A percentile compares a stretch with the other conserved stretches of the same genome.
phyloP scores from a whole-genome alignment of 345 rosid genomes.

The Physaria fendleri region DNA sequence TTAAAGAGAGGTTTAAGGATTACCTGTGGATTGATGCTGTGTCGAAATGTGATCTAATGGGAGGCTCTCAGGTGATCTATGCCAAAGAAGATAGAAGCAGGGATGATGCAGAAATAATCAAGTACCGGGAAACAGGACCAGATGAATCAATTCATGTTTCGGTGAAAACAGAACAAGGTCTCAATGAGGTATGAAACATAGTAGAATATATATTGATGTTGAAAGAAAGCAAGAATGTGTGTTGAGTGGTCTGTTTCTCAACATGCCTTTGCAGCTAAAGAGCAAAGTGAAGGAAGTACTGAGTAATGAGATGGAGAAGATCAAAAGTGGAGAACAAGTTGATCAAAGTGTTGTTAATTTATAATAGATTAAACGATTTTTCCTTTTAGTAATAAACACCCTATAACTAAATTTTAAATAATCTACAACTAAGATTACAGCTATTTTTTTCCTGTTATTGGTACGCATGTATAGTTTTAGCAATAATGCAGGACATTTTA shows the following conservation, averaged over 20 bases:
- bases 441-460: not conserved
- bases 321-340: conserved; percentile 26
- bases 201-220: not conserved
- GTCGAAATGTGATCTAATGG: conserved; percentile 78
- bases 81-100: conserved; percentile 46
- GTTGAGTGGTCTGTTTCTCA: conserved; percentile 9
- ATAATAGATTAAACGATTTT: conserved; percentile 6
- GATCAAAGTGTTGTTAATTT: conserved; percentile 2
- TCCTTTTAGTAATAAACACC: too few relatives aligned
- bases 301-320: conserved; percentile 50
- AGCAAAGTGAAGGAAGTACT: conserved; percentile 47
- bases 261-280: conserved; percentile 46
- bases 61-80: conserved; percentile 48
- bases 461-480: not conserved
- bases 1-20: conserved; percentile 58
- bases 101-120: conserved; percentile 45
- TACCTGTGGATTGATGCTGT: conserved; percentile 84
- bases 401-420: too few relatives aligned
- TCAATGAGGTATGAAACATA: conserved; percentile 46
- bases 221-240: not conserved
- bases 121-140: conserved; percentile 64
- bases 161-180: conserved; percentile 55
- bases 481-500: not conserved
- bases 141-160: conserved; percentile 66
- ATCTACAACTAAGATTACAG: not conserved